phyloP scores from a whole-genome alignment of 169 alveolate species.

The Eimeria zaria region DNA sequence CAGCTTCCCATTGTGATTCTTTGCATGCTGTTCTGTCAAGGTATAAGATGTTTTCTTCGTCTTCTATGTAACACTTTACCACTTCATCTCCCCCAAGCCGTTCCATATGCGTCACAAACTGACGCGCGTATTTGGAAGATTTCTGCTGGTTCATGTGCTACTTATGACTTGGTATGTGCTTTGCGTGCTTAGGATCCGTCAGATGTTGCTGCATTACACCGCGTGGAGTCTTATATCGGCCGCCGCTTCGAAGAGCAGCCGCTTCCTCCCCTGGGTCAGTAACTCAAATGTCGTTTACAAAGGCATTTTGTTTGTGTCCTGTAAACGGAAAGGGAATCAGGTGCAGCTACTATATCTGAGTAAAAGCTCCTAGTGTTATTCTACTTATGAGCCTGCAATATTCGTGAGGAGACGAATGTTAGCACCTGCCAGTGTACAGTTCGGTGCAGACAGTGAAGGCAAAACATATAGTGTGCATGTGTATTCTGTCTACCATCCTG shows the following conservation, averaged over 20 bases:
- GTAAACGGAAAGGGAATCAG: background rate
- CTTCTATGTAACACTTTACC: background rate
- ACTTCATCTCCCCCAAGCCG: background rate
- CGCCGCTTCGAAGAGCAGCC: slow-evolving; percentile 72
- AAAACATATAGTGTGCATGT: background rate
- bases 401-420: background rate
- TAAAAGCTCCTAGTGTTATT: background rate
- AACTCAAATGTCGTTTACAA: background rate
- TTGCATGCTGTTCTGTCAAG: background rate
- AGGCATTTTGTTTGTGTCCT: background rate
- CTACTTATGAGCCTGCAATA: background rate
- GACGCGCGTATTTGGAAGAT: background rate
- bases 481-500: background rate
- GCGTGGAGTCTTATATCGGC: slow-evolving; percentile 62
- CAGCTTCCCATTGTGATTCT: background rate
- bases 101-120: background rate
- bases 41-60: background rate
- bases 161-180: background rate
- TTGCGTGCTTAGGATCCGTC: slow-evolving; percentile 31
- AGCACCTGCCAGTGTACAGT: background rate
- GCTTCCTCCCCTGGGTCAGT: slow-evolving; percentile 52
- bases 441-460: background rate
- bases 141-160: background rate
- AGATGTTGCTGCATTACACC: slow-evolving; percentile 63
- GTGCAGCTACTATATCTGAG: background rate